phyloP scores from a whole-genome alignment of 805 yeast species.

The Priceomyces fermenticarens region DNA sequence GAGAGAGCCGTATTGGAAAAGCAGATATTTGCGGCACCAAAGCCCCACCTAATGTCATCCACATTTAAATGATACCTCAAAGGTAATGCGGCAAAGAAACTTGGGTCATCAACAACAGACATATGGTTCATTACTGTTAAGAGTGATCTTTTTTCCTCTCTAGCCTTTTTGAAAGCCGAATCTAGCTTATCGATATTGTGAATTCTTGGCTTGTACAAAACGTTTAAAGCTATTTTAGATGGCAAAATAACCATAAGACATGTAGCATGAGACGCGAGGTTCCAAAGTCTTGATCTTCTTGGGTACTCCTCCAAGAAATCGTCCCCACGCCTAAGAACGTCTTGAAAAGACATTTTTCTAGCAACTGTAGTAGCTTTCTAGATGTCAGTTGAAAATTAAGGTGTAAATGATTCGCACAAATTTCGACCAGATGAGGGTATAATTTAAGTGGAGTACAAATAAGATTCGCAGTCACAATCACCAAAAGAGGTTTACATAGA shows the following conservation, averaged over 20 bases:
- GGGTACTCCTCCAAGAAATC: constrained; percentile 66
- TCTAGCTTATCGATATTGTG: constrained; percentile 64
- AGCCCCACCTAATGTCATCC: constrained; percentile 83
- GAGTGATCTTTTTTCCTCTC: constrained; percentile 67
- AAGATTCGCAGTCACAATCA: no score
- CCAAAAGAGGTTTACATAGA: no score
- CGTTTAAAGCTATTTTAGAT: constrained; percentile 58
- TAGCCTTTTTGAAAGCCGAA: constrained; percentile 58
- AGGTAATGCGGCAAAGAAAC: constrained; percentile 84
- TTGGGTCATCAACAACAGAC: constrained; percentile 91
- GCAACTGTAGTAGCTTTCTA: background rate
- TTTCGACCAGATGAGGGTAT: no score
- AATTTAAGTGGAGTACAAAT: no score
- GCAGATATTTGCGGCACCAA: constrained; percentile 91
- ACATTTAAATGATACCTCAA: constrained; percentile 59
- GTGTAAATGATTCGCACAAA: no score
- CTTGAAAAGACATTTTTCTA: constrained; percentile 59
- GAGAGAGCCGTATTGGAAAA: constrained; percentile 54
- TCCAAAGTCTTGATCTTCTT: constrained; percentile 59
- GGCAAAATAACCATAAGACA: constrained; percentile 62
- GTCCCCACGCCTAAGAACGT: constrained; percentile 70
- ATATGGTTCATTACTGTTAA: constrained; percentile 90
- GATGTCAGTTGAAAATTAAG: background rate
- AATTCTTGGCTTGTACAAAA: constrained; percentile 63
- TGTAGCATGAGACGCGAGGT: constrained; percentile 62